Conservation (phyloP, 495 filamentous ascomycete species). For the Collariella sp. region DNA sequence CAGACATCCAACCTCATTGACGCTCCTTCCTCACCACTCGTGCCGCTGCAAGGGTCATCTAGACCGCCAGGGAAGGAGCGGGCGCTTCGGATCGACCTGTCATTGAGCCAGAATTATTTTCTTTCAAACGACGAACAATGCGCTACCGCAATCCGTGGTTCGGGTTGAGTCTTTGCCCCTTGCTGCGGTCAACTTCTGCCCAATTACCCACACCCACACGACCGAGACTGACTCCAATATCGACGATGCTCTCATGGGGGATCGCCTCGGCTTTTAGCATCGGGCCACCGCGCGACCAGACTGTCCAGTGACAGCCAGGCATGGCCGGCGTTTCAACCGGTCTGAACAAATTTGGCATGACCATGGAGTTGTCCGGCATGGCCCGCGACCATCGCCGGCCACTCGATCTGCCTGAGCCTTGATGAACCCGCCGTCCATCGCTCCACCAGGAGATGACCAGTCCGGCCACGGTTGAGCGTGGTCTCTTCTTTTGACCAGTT, state of each 20-base stretch:
- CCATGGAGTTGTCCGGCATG: neutral
- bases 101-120: neutral
- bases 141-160: neutral
- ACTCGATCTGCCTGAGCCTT: slow-evolving; percentile 1
- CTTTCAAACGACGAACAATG: neutral
- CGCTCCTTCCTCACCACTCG: slow-evolving; percentile 10
- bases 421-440: neutral
- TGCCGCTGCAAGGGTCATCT: slow-evolving; percentile 3
- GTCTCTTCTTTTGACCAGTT: slow-evolving; percentile 7
- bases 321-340: neutral
- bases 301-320: neutral
- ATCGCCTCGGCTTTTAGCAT: neutral
- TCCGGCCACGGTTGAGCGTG: neutral
- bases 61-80: neutral
- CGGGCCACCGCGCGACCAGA: neutral
- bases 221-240: neutral
- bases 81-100: slow-evolving; percentile 16
- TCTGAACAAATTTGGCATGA: neutral
- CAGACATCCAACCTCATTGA: slow-evolving; percentile 16
- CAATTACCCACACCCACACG: neutral
- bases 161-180: neutral
- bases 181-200: neutral
- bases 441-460: slow-evolving; percentile 7
- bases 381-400: slow-evolving; percentile 7
- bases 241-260: neutral